Conservation (phyloP, 2,329 filamentous ascomycete species). For the Geoglossum cookeanum region DNA sequence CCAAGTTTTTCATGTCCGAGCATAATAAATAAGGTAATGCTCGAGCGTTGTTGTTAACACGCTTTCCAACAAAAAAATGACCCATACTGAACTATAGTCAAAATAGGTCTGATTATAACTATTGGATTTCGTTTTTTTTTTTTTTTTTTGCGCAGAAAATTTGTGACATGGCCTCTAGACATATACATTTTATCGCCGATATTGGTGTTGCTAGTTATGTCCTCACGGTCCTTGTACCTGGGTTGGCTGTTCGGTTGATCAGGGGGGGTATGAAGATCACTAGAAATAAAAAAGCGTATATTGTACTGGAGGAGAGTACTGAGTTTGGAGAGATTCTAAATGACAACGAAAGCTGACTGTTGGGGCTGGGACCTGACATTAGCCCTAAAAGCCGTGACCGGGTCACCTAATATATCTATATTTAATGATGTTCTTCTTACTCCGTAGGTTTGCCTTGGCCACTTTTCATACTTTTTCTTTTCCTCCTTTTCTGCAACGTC, state of each 20-base stretch:
- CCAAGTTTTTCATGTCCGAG: too few relatives aligned
- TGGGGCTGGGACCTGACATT: not conserved
- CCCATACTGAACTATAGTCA: not conserved
- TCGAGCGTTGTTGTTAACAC: too few relatives aligned
- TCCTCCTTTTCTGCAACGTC: not conserved
- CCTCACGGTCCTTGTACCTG: slow-evolving; percentile 34
- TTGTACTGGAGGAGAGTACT: slow-evolving; percentile 4
- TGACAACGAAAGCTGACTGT: not conserved
- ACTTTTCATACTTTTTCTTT: too few relatives aligned
- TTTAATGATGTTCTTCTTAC: not conserved
- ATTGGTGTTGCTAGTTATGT: slow-evolving; percentile 50
- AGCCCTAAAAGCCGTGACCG: not conserved
- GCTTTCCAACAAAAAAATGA: too few relatives aligned
- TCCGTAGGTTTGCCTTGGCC: not conserved
- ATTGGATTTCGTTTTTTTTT: not conserved
- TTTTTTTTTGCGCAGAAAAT: slow-evolving; percentile 24
- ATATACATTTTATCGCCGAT: slow-evolving; percentile 47
- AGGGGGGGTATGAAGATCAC: slow-evolving; percentile 5
- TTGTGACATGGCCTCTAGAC: slow-evolving; percentile 40
- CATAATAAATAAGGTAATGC: too few relatives aligned
- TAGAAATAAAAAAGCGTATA: not conserved
- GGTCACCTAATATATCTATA: not conserved
- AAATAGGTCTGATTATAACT: not conserved
- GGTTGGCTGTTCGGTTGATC: slow-evolving; percentile 4
- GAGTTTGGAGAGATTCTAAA: slow-evolving; percentile 6